These are phyloP conservation scores for Chaetomium strumarium DNA, from an alignment of 2,329 filamentous ascomycete genomes.

Conservation along the genomic window DNA sequence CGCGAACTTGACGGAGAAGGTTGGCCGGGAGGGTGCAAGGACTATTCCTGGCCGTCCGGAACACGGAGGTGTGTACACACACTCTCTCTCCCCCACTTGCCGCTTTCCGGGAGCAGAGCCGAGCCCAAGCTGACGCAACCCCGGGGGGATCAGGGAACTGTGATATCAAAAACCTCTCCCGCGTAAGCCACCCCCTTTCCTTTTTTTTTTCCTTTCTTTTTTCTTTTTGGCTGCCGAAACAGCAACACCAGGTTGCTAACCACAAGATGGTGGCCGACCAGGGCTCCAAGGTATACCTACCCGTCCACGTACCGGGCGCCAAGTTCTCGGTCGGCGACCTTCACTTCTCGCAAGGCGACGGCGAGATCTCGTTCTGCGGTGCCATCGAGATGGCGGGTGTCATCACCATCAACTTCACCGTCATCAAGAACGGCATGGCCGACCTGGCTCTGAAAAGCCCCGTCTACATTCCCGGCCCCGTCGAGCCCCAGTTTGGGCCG, in stretches of 20 bases:
- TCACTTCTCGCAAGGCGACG: slow-evolving; percentile 83
- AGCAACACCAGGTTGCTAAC: slow-evolving; percentile 57
- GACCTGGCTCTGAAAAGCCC: slow-evolving; percentile 74
- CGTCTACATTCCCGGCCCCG: slow-evolving; percentile 79
- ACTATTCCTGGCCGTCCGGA: slow-evolving; percentile 82
- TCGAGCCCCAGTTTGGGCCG: slow-evolving; percentile 82
- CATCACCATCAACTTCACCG: slow-evolving; percentile 84
- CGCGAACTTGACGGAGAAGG: slow-evolving; percentile 53
- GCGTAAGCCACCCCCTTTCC: slow-evolving; percentile 16
- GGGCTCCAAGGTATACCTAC: slow-evolving; percentile 67
- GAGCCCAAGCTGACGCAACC: no score
- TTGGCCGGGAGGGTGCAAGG: slow-evolving; percentile 72
- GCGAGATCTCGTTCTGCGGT: slow-evolving; percentile 82
- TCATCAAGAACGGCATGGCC: slow-evolving; percentile 74
- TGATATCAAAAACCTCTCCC: slow-evolving; percentile 31
- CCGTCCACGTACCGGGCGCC: slow-evolving; percentile 78
- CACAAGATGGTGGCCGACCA: slow-evolving; percentile 42
- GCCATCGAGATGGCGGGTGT: slow-evolving; percentile 93
- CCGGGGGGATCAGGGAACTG: slow-evolving; percentile 14
- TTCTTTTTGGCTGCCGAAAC: no score
- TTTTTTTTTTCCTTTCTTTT: background rate
- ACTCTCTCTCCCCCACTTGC: background rate
- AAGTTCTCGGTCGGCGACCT: slow-evolving; percentile 89
- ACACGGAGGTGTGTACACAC: slow-evolving; percentile 57
- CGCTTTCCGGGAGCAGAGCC: no score